These are phyloP conservation scores for Phytophthora fragariaefolia DNA, from an alignment of 352 stramenopile species.

Conservation along the genomic window DNA sequence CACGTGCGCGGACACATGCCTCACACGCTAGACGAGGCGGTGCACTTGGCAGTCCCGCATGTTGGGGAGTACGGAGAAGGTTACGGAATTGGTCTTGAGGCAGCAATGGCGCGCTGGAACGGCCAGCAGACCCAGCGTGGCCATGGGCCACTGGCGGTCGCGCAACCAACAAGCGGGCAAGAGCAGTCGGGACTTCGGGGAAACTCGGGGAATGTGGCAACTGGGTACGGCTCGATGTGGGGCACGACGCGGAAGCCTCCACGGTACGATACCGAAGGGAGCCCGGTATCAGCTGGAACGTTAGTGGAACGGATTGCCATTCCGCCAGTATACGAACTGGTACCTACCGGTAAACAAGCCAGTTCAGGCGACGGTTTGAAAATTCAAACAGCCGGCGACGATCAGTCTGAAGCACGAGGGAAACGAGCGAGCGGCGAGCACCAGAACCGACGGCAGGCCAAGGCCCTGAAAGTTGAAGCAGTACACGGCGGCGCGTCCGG, in stretches of 20 bases:
- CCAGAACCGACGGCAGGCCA: background rate
- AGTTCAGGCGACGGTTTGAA: background rate
- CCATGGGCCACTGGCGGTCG: background rate
- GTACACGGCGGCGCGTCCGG: too few relatives aligned
- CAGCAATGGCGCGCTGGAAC: background rate
- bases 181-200: background rate
- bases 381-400: background rate
- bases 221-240: slow-evolving; percentile 1
- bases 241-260: background rate
- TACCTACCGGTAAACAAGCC: background rate
- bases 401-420: background rate
- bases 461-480: background rate
- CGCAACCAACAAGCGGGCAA: background rate
- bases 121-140: background rate
- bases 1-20: slow-evolving; percentile 1
- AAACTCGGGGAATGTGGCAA: background rate
- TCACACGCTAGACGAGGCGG: background rate
- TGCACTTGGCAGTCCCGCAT: background rate
- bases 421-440: background rate
- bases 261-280: background rate
- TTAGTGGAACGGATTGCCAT: background rate
- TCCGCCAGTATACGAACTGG: background rate
- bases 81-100: background rate
- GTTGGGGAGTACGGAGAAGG: slow-evolving; percentile 3
- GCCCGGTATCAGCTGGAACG: background rate